Evolutionary conservation across 208 protist species (phyloP).

Genomic region (Leishmania tropica): DNA sequence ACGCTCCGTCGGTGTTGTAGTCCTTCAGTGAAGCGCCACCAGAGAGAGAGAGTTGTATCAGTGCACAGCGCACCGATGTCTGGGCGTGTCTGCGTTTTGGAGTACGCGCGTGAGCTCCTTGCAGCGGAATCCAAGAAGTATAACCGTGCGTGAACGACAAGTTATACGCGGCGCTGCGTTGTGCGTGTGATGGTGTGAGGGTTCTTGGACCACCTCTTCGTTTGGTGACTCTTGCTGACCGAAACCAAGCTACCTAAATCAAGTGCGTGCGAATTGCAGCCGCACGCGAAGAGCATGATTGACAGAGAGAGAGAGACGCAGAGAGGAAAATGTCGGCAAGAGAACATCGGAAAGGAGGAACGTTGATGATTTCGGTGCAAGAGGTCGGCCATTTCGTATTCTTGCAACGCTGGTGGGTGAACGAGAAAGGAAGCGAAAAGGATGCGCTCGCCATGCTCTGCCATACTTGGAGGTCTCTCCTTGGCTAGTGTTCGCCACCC

Average conservation of each 20-base stretch:
- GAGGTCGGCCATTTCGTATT: neutral
- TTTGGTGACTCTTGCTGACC: neutral
- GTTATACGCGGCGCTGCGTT: neutral
- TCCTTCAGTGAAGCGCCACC: neutral
- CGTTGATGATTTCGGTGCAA: neutral
- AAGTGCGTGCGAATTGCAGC: neutral
- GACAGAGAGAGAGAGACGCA: neutral
- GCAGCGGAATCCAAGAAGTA: neutral
- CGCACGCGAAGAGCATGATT: neutral
- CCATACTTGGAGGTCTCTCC: neutral
- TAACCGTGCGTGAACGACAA: neutral
- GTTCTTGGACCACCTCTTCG: neutral
- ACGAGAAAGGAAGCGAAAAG: neutral
- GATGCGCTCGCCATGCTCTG: neutral
- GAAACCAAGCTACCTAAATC: neutral
- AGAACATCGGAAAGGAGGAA: neutral
- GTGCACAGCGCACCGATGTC: neutral
- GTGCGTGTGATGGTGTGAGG: neutral
- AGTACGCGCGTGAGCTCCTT: neutral
- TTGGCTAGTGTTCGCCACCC: neutral
- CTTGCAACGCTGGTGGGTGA: neutral
- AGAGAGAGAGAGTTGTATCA: neutral
- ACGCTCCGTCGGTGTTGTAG: neutral
- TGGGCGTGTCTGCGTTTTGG: neutral
- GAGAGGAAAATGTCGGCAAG: neutral